Base-by-base conservation (phyloP, 371 early-diverging fungal genomes). In the Lichtheimia corymbifera region DNA sequence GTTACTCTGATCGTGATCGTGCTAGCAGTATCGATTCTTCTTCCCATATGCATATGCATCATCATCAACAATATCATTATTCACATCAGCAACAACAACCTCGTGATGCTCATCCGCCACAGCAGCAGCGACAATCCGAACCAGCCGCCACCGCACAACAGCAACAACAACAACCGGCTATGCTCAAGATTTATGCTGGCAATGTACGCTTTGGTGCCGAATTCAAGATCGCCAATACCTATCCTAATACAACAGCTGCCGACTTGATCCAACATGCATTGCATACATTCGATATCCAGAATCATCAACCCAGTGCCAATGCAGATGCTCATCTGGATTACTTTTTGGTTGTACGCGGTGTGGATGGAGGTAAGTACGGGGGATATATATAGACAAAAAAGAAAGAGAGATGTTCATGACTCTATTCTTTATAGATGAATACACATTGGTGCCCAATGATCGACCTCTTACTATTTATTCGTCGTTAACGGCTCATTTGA, bases 211-310 rank as follows among this genome's bases (percentile, higher is more conserved):
- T 80, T 59, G 79, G 79, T 17, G 73, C 73, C 1, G 72, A 68
- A 62, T 72, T 66, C 69, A 77, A 75, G 61, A 68, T 72, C 0
- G 82, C 73, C 5, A 71, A 74, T 17, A 67, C 74, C 14, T 78
- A 76, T 44, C 67, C 78, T 12, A 42, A 68, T 0, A 86, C 86
- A 0, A 82, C 80, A 27, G 71, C 86, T 4, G 64, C 70, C 0
- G 86, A 86, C 14, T 61, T 84, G 6, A 77, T 84, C 22, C 76
- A 84, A 24, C 77, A 82, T 35, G 77, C 79, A 0, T 65, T 80
- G 2, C 53, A 73, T 59, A 67, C 68, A 40, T 77, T 82, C 62
- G 66, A 73, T 15, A 64, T 72, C n/a, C 58, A 64, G 42, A 54
- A 55, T 27, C 50, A 51, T 25, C 53, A 52, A 9, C 25, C 54